These are phyloP conservation scores for Pseudonitzschia pungens DNA, from an alignment of 108 stramenopile genomes.

Conservation along the genomic window DNA sequence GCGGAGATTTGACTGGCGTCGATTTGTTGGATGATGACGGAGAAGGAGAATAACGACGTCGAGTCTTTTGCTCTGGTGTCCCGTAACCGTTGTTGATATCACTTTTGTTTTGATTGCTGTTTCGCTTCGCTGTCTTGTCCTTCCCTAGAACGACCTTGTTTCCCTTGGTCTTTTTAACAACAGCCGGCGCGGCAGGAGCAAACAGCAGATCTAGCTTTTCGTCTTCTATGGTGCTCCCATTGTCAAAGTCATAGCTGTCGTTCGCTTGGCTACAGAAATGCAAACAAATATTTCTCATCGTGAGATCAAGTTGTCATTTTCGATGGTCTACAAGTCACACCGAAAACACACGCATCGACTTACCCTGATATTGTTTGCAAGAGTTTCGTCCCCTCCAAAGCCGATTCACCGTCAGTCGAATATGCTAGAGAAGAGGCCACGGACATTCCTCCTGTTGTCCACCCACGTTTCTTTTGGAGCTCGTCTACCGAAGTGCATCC, in stretches of 20 bases:
- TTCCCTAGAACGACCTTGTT: constrained; percentile 25
- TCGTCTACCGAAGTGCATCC: constrained; percentile 21
- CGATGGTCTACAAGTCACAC: background rate
- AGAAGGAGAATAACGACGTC: constrained; percentile 9
- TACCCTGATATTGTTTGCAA: constrained; percentile 47
- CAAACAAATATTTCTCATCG: background rate
- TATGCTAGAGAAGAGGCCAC: constrained; percentile 41
- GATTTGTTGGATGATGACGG: constrained; percentile 29
- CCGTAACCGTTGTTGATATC: constrained; percentile 1
- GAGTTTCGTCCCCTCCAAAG: constrained; percentile 29
- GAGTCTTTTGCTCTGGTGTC: constrained; percentile 3
- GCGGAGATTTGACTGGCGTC: constrained; percentile 33
- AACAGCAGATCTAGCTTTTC: constrained; percentile 22
- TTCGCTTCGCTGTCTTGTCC: constrained; percentile 12
- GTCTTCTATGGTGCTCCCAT: constrained; percentile 14
- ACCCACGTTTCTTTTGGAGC: constrained; percentile 14
- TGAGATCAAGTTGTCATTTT: background rate
- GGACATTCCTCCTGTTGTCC: constrained; percentile 15
- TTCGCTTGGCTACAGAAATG: constrained; percentile 25
- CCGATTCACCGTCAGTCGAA: constrained; percentile 43
- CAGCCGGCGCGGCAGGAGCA: constrained; percentile 29
- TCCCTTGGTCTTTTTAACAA: constrained; percentile 26
- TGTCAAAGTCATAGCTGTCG: constrained; percentile 20
- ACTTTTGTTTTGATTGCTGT: background rate
- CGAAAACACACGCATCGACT: constrained; percentile 12